phyloP scores from a whole-genome alignment of 2,329 filamentous ascomycete genomes.

The Neonectria magnoliae region DNA sequence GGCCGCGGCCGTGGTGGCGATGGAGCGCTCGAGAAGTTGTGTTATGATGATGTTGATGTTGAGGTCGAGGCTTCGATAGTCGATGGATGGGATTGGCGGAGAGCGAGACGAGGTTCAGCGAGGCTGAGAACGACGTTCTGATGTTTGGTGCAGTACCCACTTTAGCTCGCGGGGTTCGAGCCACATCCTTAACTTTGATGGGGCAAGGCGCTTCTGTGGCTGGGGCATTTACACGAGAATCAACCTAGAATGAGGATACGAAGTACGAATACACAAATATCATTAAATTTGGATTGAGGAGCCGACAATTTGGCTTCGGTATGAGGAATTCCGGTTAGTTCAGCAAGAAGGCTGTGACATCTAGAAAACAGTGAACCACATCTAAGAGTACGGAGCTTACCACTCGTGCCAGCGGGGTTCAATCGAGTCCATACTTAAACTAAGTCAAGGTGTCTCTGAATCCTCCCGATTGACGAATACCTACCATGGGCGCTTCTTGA shows the following conservation, averaged over 20 bases:
- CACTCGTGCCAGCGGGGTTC: too few relatives aligned
- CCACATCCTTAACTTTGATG: background rate
- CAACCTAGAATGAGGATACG: background rate
- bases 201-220: background rate
- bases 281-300: too few relatives aligned
- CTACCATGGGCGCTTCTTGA: background rate
- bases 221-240: background rate
- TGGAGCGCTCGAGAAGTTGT: conserved; percentile 2
- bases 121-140: conserved; percentile 3
- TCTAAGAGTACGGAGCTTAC: too few relatives aligned
- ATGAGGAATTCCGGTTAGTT: background rate
- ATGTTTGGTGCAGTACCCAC: background rate
- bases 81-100: conserved; percentile 14
- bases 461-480: background rate
- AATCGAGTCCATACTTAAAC: too few relatives aligned
- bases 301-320: background rate
- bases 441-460: too few relatives aligned
- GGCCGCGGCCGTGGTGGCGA: background rate
- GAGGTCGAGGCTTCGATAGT: conserved; percentile 4
- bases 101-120: conserved; percentile 13
- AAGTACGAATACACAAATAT: background rate
- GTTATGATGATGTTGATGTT: background rate
- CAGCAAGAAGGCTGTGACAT: too few relatives aligned
- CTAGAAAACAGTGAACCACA: too few relatives aligned
- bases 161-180: background rate